Evolutionary conservation across 495 filamentous ascomycete species (phyloP), one percentile per base, ranked within the genome.

Genomic region (Neurospora sp.): DNA sequence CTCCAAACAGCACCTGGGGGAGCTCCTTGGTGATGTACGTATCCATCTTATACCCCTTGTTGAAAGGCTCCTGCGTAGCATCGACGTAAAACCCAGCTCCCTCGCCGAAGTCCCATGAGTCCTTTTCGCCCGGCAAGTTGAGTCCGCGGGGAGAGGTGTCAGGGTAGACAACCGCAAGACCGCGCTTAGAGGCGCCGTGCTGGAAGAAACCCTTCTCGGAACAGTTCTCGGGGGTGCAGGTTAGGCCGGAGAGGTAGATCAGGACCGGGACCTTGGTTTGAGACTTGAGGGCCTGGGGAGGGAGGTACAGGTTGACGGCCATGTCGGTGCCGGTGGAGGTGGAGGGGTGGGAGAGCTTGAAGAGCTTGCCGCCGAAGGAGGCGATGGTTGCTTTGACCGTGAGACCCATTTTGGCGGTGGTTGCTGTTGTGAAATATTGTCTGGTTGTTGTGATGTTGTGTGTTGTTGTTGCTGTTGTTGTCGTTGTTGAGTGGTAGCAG

Each of bases 171-270:
- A 99, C 80, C 1, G 96, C 96, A 78, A 99, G 92, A 48, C 92
- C 96, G 76, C 89, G 89, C 76, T 90, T 85, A 73, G 89, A 87
- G 14, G 96, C 96, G 69, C 84, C 86, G 76, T 91, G 88, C 80
- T 98, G 94, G 83, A 99, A 92, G 86, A 97, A 97, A 76, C 95
- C 93, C 82, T 98, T 99, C 81, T 99, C 96, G 40, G 94, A 88
- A 82, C 94, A 94, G 84, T 99, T 99, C 75, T 98, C 94, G 18
- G 92, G 94, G 0, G 94, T 94, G 85, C 96, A 99, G 73, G 96
- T 98, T 44, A 99, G 84, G 38, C 96, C 96, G 18, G 95, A 94
- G 74, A 99, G 90, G 82, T 96, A 99, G 82, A 98, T 89, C n/a
- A 99, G 84, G 3, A 98, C 88, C 38, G 96, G 96, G 14, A 92